Base-by-base conservation (phyloP, 129 eudicot species). In the Tagetes patula region DNA sequence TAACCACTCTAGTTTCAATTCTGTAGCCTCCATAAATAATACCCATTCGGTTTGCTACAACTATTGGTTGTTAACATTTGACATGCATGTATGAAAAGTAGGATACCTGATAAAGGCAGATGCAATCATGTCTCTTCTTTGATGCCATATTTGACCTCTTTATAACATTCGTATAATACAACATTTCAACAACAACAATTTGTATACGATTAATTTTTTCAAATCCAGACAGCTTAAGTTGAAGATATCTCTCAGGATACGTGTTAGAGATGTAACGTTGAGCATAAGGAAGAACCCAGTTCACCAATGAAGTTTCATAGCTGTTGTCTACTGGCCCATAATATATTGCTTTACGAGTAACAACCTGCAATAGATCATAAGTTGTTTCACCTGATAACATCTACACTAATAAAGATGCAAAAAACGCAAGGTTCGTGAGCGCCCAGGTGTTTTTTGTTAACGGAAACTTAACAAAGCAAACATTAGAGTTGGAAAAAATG, bases 241-340 rank as follows among this genome's bases (percentile, higher is more conserved):
- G 84, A 46, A 31, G 66, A 80, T 89, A 93, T 74, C 76, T 81
- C 47, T 86, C 87, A 12, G 84, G 86, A 72, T 93, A 82, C 2
- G 55, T 14, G 70, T 75, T 79, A 72, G 14, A 81, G 3, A 93
- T 73, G 84, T 93, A 93, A 60, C 96, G 96, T 81, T 93, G 98
- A 52, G 96, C 98, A 80, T 81, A 88, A 30, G 92, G 97, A 74
- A 91, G 96, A 70, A 79, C 87, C 97, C 97, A 84, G 69, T 72
- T 85, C 64, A 91, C 70, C 79, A 91, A 70, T 8, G 82, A 81
- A 50, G 78, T 79, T 54, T 73, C 79, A 48, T 77, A 84, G 60
- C 84, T 81, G 75, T 65, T 73, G 78, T 91, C 94, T 30, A 79
- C 84, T 12, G 80, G 82, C 8, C 89, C 89, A 63, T 86, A 81